Percentiles rank a stretch among this genome's conserved stretches.
These are phyloP conservation scores for Platanthera zijinensis DNA, from an alignment of 106 monocot genomes.

Conservation along the genomic window DNA sequence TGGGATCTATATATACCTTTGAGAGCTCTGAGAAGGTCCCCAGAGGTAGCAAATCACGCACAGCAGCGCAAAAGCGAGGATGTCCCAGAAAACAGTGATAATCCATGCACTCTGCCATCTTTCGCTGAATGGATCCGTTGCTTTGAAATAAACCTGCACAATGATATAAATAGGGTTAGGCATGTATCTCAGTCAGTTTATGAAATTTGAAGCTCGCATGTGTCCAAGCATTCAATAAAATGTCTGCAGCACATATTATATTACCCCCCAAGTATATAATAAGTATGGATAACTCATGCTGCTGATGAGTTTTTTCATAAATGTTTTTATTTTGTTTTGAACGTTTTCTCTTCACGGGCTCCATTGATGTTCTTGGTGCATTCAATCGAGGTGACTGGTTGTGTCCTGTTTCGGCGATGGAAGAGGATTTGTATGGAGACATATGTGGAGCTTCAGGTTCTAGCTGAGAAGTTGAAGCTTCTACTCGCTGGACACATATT, in stretches of 20 bases:
- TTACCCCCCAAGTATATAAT: not conserved
- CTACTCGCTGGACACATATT: constrained; percentile 38
- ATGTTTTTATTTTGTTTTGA: not conserved
- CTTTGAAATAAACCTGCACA: constrained; percentile 85
- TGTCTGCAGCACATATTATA: not conserved
- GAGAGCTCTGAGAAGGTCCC: constrained; percentile 93
- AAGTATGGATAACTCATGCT: not conserved
- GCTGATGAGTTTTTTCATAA: not conserved
- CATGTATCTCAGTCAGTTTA: too few species aligned
- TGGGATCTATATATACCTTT: constrained; percentile 29
- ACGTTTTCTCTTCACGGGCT: not conserved
- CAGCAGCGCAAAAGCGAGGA: constrained; percentile 60
- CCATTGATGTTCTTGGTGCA: not conserved
- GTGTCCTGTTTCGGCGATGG: constrained; percentile 22
- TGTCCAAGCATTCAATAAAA: not conserved
- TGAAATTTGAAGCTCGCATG: too few species aligned
- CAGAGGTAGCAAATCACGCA: constrained; percentile 84
- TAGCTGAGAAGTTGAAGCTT: constrained; percentile 46
- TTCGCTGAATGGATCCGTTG: constrained; percentile 89
- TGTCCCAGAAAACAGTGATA: constrained; percentile 91
- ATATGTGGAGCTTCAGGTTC: constrained; percentile 29
- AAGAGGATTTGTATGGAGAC: constrained; percentile 34
- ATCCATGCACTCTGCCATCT: constrained; percentile 98
- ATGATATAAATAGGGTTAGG: not conserved
- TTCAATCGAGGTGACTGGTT: not conserved